phyloP scores from a whole-genome alignment of 2,329 filamentous ascomycete genomes.

The Coleophoma eucalyptorum region DNA sequence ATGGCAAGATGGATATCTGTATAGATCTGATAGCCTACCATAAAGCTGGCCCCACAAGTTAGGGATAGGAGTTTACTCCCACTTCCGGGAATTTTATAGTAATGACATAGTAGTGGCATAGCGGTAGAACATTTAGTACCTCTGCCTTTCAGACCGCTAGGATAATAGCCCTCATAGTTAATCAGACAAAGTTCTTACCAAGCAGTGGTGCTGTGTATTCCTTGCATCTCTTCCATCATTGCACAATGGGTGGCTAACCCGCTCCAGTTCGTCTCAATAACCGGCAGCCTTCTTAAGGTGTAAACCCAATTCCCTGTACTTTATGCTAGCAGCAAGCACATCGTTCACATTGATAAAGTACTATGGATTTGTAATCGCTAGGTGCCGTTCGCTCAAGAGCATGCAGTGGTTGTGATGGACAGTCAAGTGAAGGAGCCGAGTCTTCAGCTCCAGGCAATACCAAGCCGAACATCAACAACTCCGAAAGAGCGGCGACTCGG shows the following conservation, averaged over 20 bases:
- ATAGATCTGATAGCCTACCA: slow-evolving; percentile 9
- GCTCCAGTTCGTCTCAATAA: too few species aligned
- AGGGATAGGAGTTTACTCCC: not conserved
- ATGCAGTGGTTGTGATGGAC: not conserved
- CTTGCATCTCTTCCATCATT: too few species aligned
- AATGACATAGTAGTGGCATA: not conserved
- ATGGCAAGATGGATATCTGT: slow-evolving; percentile 64
- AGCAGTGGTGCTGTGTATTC: too few species aligned
- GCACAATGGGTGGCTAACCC: too few species aligned
- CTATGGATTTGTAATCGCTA: too few species aligned
- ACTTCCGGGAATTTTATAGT: not conserved
- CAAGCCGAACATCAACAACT: too few species aligned
- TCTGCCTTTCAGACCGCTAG: not conserved
- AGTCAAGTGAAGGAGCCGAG: not conserved
- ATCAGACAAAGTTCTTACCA: not conserved
- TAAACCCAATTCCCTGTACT: too few species aligned
- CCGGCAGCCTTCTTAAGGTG: too few species aligned
- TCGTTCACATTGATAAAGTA: too few species aligned
- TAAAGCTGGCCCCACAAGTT: not conserved
- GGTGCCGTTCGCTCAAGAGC: too few species aligned
- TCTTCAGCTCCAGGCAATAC: not conserved
- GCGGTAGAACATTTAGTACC: not conserved
- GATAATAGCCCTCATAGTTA: not conserved
- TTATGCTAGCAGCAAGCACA: too few species aligned
- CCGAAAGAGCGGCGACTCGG: too few species aligned